Conservation (phyloP, 768 basidiomycete genomes). For the Strobilomyces confusus region DNA sequence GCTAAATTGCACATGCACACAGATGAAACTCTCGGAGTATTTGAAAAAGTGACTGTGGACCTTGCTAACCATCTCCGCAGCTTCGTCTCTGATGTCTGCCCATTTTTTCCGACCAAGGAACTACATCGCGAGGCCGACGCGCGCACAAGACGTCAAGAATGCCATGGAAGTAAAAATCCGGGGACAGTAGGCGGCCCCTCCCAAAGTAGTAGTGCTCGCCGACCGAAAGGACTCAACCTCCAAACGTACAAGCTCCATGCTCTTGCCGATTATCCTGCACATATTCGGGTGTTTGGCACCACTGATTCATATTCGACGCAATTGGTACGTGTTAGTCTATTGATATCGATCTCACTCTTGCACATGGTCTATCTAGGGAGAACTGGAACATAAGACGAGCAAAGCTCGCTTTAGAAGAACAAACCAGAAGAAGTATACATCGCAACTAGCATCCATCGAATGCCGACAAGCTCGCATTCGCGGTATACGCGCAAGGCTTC, state of each 20-base stretch:
- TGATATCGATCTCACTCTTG: background rate
- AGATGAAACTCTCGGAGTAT: background rate
- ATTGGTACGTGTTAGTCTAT: background rate
- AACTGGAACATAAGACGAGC: background rate
- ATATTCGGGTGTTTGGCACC: background rate
- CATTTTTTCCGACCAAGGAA: background rate
- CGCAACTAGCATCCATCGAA: background rate
- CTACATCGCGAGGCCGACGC: background rate
- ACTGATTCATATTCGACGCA: background rate
- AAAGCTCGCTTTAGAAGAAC: background rate
- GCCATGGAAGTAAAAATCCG: no score
- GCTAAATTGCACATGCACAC: background rate
- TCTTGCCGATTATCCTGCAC: background rate
- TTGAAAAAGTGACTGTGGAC: background rate
- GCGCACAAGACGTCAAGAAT: no score
- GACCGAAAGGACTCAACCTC: background rate
- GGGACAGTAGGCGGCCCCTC: no score
- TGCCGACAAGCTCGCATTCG: background rate
- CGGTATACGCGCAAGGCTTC: background rate
- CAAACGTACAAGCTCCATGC: background rate
- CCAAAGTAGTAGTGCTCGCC: background rate
- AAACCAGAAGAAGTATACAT: background rate
- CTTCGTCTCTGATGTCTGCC: background rate
- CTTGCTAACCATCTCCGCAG: background rate
- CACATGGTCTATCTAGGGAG: background rate